Base-by-base conservation (phyloP, 148 eudicot species). In the Vaccinium myrtillus region DNA sequence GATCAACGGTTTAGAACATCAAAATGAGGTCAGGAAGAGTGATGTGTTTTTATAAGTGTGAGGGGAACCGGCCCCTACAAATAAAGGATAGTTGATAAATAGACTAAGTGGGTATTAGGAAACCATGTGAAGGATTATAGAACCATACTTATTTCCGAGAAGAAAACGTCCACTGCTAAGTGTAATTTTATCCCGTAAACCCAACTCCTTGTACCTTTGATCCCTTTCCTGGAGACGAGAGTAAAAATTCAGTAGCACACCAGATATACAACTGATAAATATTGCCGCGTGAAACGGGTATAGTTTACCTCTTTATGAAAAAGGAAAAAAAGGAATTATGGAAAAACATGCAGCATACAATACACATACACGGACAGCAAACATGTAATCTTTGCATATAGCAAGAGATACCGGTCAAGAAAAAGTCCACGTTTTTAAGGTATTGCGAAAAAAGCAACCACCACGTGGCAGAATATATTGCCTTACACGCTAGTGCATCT, bases 131-230 rank as follows among this genome's bases (percentile, higher is more conserved):
- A 82, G 79, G 25, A 67, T 16, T 18, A 71, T 70, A 30, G 55
- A 78, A 87, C 48, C 94, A 81, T 94, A 97, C 99, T 92, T 97
- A 90, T 97, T 97, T 65, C 99, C 99, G 65, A 97, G 93, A 86
- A 97, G 97, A 94, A 97, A 97, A 51, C 98, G 98, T 39, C 99
- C 99, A 88, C 98, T 97, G 84, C 96, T 94, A 81, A 97, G 94
- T 8, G 99, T 97, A 79, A 97, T 95, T 90, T 93, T 95, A 87
- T 97, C 99, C 90, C 99, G 90, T 83, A 97, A 88, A 71, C 99
- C 98, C 73, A 97, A 90, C 80, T 97, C 99, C 92, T 97, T 97
- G 85, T 97, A 97, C 87, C 99, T 91, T 88, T 95, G 99, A 94
- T 97, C 99, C 86, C 94, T 94, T 90, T 97, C 99, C 99, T 97